Percentiles rank a stretch among this genome's conserved stretches.
These are phyloP conservation scores for Linnemannia zychae DNA, from an alignment of 192 early-diverging fungal genomes.

Conservation along the genomic window DNA sequence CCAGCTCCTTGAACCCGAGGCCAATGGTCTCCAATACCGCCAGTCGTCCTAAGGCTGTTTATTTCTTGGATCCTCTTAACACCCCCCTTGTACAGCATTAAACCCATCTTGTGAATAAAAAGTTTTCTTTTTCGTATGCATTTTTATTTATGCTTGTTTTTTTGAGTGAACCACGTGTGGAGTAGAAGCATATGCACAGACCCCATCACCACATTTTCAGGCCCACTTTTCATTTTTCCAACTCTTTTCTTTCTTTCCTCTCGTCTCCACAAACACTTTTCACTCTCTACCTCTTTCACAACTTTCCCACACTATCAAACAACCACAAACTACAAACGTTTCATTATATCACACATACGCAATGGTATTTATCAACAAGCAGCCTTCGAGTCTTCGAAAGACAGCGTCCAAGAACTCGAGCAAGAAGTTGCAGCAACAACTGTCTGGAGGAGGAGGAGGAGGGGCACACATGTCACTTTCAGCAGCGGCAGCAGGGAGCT, in stretches of 20 bases:
- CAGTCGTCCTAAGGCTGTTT: slow-evolving; percentile 6
- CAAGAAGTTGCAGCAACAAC: slow-evolving; percentile 31
- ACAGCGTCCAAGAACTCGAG: slow-evolving; percentile 18
- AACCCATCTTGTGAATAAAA: neutral
- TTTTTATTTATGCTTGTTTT: too few relatives aligned
- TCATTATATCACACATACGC: neutral
- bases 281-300: neutral
- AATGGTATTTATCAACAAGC: neutral
- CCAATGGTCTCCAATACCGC: slow-evolving; percentile 61
- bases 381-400: neutral
- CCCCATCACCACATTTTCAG: neutral
- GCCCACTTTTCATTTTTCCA: neutral
- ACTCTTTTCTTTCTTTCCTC: neutral
- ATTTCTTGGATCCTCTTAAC: neutral
- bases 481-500: slow-evolving; percentile 15
- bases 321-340: neutral
- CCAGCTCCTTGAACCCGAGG: slow-evolving; percentile 66
- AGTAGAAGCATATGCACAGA: too few relatives aligned
- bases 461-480: slow-evolving; percentile 15
- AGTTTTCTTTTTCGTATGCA: neutral
- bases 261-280: neutral
- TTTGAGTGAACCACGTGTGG: too few relatives aligned
- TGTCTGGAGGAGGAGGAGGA: slow-evolving; percentile 33
- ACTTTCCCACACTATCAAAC: neutral
- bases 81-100: neutral